phyloP scores from a whole-genome alignment of 176 grass and related monocot genomes.

The Pontederia crassipes region DNA sequence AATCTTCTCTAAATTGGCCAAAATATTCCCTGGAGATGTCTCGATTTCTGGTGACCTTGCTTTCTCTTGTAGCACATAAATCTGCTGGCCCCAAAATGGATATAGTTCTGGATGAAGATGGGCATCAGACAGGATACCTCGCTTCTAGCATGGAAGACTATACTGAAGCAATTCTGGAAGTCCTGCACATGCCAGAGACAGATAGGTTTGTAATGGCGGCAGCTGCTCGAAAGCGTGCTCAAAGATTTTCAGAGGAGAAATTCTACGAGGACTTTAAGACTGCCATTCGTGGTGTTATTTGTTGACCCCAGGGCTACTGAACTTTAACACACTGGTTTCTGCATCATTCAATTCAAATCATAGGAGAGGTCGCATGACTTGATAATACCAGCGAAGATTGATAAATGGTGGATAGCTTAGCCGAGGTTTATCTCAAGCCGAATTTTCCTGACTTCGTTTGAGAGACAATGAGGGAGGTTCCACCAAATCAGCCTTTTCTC shows the following conservation, averaged over 20 bases:
- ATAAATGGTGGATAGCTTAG: no score
- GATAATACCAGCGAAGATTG: no score
- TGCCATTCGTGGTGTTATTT: slow-evolving; percentile 23
- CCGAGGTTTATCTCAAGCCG: no score
- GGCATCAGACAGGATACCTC: slow-evolving; percentile 63
- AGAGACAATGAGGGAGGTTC: no score
- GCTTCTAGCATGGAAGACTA: slow-evolving; percentile 62
- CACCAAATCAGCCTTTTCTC: no score
- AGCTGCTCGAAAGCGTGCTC: slow-evolving; percentile 58
- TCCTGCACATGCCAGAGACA: slow-evolving; percentile 51
- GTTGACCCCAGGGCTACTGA: neutral
- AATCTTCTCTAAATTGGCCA: neutral
- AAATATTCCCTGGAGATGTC: neutral
- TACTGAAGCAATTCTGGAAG: slow-evolving; percentile 47
- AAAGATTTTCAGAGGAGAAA: slow-evolving; percentile 67
- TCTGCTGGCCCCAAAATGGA: slow-evolving; percentile 93
- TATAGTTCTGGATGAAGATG: slow-evolving; percentile 68
- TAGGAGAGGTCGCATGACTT: no score
- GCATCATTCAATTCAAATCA: neutral
- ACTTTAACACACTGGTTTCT: neutral
- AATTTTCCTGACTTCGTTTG: no score
- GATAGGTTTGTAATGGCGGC: slow-evolving; percentile 57
- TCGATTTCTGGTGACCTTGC: neutral
- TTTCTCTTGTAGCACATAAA: slow-evolving; percentile 55
- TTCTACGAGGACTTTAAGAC: slow-evolving; percentile 66